Conservation (phyloP, 352 stramenopile species). For the Pythium insidiosum region DNA sequence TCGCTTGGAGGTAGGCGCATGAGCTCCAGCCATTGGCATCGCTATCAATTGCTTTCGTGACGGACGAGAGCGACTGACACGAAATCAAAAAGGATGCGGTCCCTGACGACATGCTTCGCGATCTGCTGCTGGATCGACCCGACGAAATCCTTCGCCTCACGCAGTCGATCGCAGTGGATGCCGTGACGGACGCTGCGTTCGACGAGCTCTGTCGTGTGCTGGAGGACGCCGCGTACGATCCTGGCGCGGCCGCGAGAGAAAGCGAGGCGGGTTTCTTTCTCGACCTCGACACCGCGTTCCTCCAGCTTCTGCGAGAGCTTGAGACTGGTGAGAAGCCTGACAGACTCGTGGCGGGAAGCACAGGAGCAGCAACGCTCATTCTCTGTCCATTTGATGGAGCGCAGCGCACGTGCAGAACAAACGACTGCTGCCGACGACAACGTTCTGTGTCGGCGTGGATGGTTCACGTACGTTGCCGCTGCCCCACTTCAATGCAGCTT, state of each 20-base stretch:
- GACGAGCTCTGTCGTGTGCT: constrained; percentile 39
- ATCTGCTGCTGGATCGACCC: constrained; percentile 27
- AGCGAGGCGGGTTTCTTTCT: constrained; percentile 60
- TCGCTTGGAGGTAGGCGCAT: background rate
- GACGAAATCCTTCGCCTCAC: constrained; percentile 26
- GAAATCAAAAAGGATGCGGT: too few species aligned
- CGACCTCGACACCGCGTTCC: constrained; percentile 34
- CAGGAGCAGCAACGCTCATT: too few species aligned
- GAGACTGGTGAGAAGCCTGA: constrained; percentile 15
- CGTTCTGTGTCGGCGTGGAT: constrained; percentile 49
- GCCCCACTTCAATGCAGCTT: too few species aligned
- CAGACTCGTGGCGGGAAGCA: background rate
- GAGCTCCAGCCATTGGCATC: too few species aligned
- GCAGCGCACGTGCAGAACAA: too few species aligned
- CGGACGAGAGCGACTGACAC: too few species aligned
- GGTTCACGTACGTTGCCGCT: constrained; percentile 61
- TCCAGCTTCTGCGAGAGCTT: constrained; percentile 22
- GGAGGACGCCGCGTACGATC: constrained; percentile 47
- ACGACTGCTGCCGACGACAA: constrained; percentile 30
- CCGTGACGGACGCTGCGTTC: constrained; percentile 25
- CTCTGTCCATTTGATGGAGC: too few species aligned
- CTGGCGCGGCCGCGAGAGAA: constrained; percentile 36
- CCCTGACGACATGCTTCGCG: constrained; percentile 35
- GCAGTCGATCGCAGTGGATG: constrained; percentile 14
- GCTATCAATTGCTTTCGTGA: too few species aligned